Evolutionary conservation across 495 filamentous ascomycete species (phyloP), one percentile per base, ranked within the genome.

Genomic region (Pseudevernia furfuracea): DNA sequence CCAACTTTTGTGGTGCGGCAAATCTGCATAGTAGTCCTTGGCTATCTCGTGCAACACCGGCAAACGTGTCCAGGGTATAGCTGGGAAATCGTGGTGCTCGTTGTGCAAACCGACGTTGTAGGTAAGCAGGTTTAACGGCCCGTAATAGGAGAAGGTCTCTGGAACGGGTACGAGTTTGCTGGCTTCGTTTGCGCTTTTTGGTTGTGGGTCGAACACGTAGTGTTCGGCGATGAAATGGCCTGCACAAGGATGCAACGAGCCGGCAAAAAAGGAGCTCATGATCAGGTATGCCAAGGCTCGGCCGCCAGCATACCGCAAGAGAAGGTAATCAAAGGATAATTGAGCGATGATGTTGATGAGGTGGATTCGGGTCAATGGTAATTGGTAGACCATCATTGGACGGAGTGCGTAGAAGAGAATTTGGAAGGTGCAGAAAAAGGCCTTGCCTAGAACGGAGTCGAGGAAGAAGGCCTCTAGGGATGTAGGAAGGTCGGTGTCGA

Each of bases 331-430:
- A 78, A 99, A 96, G 64, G 75, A 69, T 9, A 94, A 63, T 74
- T 99, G 92, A 8, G 80, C 79, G 67, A 78, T 67, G 19, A 97
- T 78, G 78, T 99, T 99, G 69, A 90, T 71, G 58, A 85, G 75
- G 77, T 97, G 93, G 62, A 96, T 85, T 71, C 78, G 82, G 59
- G 95, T 97, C 73, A 97, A 83, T 32, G 92, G 90, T 3, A 97
- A 81, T 69, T 86, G 83, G 80, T 95, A 95, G 68, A 99, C 83
- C 78, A 92, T 87, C 88, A 97, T 95, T 60, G 95, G 95, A 7
- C 95, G 91, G n/a, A 99, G 72, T 72, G 95, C 95, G 81, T 99
- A 99, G 85, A 99, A 99, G 72, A 99, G 80, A 74, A 99, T 97
- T 77, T 99, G 95, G 79, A 97, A 97, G 69, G 95, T 97, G 80